Evolutionary conservation across 371 early-diverging fungal genomes (phyloP), one percentile per base, ranked within the genome.

Genomic region (Mortierella sp.): DNA sequence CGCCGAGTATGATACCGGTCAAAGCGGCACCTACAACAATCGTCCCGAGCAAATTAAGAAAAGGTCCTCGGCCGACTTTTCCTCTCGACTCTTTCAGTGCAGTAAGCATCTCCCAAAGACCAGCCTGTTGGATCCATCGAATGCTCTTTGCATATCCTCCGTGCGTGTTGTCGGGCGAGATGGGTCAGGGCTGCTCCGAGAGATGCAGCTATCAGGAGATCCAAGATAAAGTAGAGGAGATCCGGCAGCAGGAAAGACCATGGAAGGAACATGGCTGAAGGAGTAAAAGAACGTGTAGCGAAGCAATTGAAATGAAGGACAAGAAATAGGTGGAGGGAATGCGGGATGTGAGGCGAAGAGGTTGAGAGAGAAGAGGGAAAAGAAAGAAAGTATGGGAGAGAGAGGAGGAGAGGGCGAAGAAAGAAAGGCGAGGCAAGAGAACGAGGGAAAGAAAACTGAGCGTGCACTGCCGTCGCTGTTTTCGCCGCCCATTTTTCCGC

Each of bases 61-160:
- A 69, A 2, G 55, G 40, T 40, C 43, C 6, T 40, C 43, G 43
- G 43, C 43, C 43, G 43, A 40, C 43, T 40, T 40, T 40, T 40
- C 43, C 43, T 40, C 6, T 40, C 43, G 43, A 40, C 43, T 40
- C 43, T 1, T 2, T 28, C 64, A 69, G 26, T 4, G 70, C 28
- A 16, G 46, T 43, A 53, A 75, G 10, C 69, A 69, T 75, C 55
- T 75, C 76, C 24, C 31, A n/a, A 24, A 26, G 26, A 10, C 55
- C 55, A 11, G 55, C 55, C 26, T 55, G 55, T 10, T 55, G 53
- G 69, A 69, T 69, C 76, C 76, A 75, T 69, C 76, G 76, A 54
- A 75, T 54, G 31, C 70, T 75, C 11, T 75, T 70, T 34, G 70
- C 54, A 21, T 69, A 19, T 5, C 70, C 70, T 54, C 37, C 44